Evolutionary conservation across 495 filamentous ascomycete genomes (phyloP), one percentile per base, ranked within the genome.

Genomic region (Barbatosphaeria neglecta): DNA sequence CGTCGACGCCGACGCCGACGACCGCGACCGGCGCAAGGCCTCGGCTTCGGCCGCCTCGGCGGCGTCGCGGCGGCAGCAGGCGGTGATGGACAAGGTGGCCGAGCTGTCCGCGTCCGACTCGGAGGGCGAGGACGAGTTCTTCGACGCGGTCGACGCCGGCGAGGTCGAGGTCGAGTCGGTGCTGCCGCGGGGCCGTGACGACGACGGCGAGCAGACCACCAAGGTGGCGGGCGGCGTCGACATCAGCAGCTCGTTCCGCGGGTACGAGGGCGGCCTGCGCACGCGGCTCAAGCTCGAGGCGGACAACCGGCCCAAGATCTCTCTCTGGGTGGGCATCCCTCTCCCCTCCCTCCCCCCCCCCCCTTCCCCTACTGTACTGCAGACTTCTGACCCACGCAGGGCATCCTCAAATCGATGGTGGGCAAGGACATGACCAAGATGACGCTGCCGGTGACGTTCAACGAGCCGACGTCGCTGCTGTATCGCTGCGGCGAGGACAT

Each of bases 361-460:
- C n/a, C n/a, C n/a, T n/a, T n/a, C n/a, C n/a, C n/a, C n/a, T n/a
- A n/a, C n/a, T n/a, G n/a, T n/a, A n/a, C n/a, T n/a, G n/a, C n/a
- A n/a, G n/a, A n/a, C n/a, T n/a, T n/a, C 39, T 23, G 6, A 49
- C 24, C 33, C 16, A 18, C 45, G n/a, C 50, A 97, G 90, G 82
- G 84, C 47, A 95, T 98, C 50, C 66, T 98, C 41, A 97, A 97
- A 71, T 98, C 92, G 35, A 98, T 98, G 92, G 95, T 98, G 56
- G 92, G 92, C 46, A 98, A 97, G 62, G 92, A 98, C 60, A 97
- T 98, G 92, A 98, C 92, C 17, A 96, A 89, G 69, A 97, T 98
- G 92, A 98, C 92, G 2, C 73, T 98, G 4, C 92, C 92, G 0
- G 92, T 98, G 5, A 95, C 92, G 10, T 98, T 98, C 70, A 98